phyloP scores from a whole-genome alignment of 1,139 yeast species.

The Blastobotrys proliferans region DNA sequence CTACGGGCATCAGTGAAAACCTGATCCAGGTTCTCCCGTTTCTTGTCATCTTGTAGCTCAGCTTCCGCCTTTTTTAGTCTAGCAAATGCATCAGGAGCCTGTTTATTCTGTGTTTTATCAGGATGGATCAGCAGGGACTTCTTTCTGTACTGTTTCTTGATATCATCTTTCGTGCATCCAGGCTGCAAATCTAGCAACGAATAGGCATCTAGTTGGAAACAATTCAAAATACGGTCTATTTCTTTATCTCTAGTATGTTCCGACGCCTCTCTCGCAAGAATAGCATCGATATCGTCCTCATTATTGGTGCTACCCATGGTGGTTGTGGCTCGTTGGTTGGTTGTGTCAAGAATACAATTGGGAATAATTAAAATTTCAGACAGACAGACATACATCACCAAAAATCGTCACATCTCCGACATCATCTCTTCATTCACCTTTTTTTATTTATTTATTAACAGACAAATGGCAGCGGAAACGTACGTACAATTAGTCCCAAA shows the following conservation, averaged over 20 bases:
- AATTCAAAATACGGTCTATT: constrained; percentile 48
- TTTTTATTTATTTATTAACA: too few relatives aligned
- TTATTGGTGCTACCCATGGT: too few relatives aligned
- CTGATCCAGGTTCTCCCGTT: constrained; percentile 37
- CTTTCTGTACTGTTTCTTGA: constrained; percentile 50
- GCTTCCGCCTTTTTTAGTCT: constrained; percentile 40
- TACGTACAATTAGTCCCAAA: too few relatives aligned
- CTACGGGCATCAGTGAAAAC: constrained; percentile 43
- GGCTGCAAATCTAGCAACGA: constrained; percentile 55
- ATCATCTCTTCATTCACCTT: too few relatives aligned
- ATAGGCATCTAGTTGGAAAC: constrained; percentile 51
- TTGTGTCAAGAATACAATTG: too few relatives aligned
- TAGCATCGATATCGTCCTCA: constrained; percentile 29
- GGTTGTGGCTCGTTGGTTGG: too few relatives aligned
- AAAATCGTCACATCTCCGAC: too few relatives aligned
- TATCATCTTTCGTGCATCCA: constrained; percentile 37
- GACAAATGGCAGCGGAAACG: too few relatives aligned
- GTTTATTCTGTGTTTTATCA: constrained; percentile 52
- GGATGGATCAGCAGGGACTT: constrained; percentile 67
- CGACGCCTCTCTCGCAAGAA: constrained; percentile 33
- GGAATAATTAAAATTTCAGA: too few relatives aligned
- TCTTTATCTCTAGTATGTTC: constrained; percentile 44
- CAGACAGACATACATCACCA: too few relatives aligned
- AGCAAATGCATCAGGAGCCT: constrained; percentile 64
- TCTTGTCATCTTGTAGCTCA: constrained; percentile 34